Base-by-base conservation (phyloP, 306 rosid species). In the Cicer chorassanicum region DNA sequence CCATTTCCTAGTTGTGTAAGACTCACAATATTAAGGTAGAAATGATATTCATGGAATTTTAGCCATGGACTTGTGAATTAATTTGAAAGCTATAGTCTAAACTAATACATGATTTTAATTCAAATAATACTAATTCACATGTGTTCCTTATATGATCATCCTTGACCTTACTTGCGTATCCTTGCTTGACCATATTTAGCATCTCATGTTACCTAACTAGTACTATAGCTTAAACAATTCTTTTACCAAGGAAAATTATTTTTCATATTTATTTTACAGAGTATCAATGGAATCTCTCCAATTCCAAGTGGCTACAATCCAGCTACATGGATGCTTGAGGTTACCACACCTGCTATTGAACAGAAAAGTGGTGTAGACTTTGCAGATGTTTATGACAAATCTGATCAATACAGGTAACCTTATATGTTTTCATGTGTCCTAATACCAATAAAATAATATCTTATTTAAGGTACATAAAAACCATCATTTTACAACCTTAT, bases 321-420 rank as follows among this genome's bases (percentile, higher is more conserved):
- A 76, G 97, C 98, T 19, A 91, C 98, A 15, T 89, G 98, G 98
- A 86, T 91, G 91, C 93, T 93, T 36, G 98, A 93, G 82, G 83
- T 91, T 61, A 86, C 97, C 15, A 91, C 97, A 12, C 78, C 87
- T 39, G 85, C 91, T 34, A 67, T 88, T 66, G 97, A 93, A 78
- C 82, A 78, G 67, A 93, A 65, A 80, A 61, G 86, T 40, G 85
- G 89, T 41, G 46, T 13, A 50, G 96, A 93, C 71, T 91, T 89
- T 24, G 84, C 97, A 6, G 73, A 51, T 46, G 5, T 82, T 21
- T 89, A 91, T 59, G 67, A 65, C 54, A 80, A 71, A 6, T 93
- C 98, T 10, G 82, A 74, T 44, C 97, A 86, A 45, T 93, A 49
- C 88, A 89, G 85, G 96, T 91, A 66, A 72, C 38, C 49, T 61